Percentiles rank a stretch among this genome's conserved stretches.
These are phyloP conservation scores for Aspergillus felis DNA, from an alignment of 2,329 filamentous ascomycete species.

Conservation along the genomic window DNA sequence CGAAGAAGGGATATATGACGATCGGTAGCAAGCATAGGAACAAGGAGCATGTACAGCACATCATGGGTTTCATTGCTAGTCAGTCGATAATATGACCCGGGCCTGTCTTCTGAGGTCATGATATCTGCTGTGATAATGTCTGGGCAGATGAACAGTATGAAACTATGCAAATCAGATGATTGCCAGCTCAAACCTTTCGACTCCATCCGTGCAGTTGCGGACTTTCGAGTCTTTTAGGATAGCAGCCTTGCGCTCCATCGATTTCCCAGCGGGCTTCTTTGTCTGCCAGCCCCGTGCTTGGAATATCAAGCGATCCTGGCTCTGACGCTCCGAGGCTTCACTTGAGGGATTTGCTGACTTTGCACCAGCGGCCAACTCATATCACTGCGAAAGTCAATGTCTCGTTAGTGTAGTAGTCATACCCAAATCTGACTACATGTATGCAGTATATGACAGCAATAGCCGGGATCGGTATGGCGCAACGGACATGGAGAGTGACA, in stretches of 20 bases:
- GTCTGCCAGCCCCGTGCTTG: constrained; percentile 1
- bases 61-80: not conserved
- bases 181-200: constrained; percentile 13
- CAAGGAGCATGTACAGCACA: not conserved
- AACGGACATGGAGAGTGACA: constrained; percentile 13
- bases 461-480: constrained; percentile 13
- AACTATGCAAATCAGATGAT: constrained; percentile 11
- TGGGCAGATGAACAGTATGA: not conserved
- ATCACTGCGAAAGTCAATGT: constrained; percentile 10
- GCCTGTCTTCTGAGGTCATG: not conserved
- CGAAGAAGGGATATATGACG: constrained; percentile 59
- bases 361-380: constrained; percentile 14
- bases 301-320: not conserved
- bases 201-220: constrained; percentile 1
- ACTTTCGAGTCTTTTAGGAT: constrained; percentile 1
- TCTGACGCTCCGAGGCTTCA: not conserved
- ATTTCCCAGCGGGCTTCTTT: not conserved
- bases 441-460: constrained; percentile 15
- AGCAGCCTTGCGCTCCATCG: constrained; percentile 1
- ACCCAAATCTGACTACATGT: constrained; percentile 8
- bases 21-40: constrained; percentile 12
- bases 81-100: not conserved
- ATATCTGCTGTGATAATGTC: not conserved
- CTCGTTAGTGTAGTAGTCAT: constrained; percentile 12
- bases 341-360: not conserved